Conservation (phyloP, 371 early-diverging fungal species). For the Sporodiniella umbellata region DNA sequence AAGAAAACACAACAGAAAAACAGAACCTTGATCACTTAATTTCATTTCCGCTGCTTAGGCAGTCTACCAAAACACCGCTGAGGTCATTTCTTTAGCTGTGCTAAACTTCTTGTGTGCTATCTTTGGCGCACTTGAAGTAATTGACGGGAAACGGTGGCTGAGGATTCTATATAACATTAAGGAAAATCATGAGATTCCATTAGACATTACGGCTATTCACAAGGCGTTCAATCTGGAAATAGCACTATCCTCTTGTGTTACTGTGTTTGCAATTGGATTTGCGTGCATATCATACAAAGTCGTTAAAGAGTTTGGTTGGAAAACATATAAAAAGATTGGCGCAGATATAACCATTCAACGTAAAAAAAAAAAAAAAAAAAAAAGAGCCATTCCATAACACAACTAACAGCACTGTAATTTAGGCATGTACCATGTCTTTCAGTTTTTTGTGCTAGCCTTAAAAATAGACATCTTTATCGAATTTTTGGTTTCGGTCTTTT, state of each 20-base stretch:
- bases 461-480: conserved; percentile 37
- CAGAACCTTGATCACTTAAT: too few relatives aligned
- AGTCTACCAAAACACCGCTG: conserved; percentile 39
- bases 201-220: conserved; percentile 18
- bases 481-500: conserved; percentile 37
- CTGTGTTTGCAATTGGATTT: conserved; percentile 30
- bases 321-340: conserved; percentile 49
- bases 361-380: conserved; percentile 13
- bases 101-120: conserved; percentile 37
- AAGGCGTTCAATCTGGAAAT: conserved; percentile 41
- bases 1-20: too few relatives aligned
- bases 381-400: neutral
- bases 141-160: conserved; percentile 36
- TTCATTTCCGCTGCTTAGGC: conserved; percentile 18
- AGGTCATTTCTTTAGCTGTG: conserved; percentile 35
- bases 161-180: conserved; percentile 12
- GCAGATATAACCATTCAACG: conserved; percentile 43
- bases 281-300: conserved; percentile 36
- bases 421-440: conserved; percentile 33
- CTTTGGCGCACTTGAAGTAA: conserved; percentile 35
- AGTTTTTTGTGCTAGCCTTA: conserved; percentile 33
- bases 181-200: conserved; percentile 3
- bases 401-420: neutral
- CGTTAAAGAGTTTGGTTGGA: conserved; percentile 45
- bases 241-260: conserved; percentile 26